Evolutionary conservation across 2,329 filamentous ascomycete genomes (phyloP).

Genomic region (Chaetomium sp.): DNA sequence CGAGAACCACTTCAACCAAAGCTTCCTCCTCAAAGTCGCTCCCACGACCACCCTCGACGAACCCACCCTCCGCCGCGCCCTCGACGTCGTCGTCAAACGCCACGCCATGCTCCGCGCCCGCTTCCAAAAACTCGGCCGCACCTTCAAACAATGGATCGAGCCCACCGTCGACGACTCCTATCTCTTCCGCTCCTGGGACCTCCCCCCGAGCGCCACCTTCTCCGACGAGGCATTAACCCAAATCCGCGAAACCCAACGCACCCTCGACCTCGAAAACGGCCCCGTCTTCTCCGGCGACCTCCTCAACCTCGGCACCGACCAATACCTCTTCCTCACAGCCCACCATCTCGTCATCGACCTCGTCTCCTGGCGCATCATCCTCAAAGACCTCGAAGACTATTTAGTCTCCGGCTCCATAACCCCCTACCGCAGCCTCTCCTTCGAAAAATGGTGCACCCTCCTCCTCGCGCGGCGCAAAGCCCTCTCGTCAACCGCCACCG

Average conservation of each 20-base stretch:
- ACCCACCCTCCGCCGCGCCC: slow-evolving; percentile 17
- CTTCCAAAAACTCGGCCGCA: slow-evolving; percentile 24
- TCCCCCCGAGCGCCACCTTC: background rate
- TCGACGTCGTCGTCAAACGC: slow-evolving; percentile 23
- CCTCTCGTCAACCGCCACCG: background rate
- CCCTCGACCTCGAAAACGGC: slow-evolving; percentile 19
- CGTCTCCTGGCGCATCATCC: slow-evolving; percentile 38
- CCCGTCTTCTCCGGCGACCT: slow-evolving; percentile 20
- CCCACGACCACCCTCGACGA: slow-evolving; percentile 17
- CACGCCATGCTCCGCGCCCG: slow-evolving; percentile 33
- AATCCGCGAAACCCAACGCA: slow-evolving; percentile 19
- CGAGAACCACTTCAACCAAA: slow-evolving; percentile 38
- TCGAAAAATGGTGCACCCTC: slow-evolving; percentile 32
- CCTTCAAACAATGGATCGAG: slow-evolving; percentile 21
- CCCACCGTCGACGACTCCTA: slow-evolving; percentile 15
- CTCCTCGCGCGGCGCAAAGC: slow-evolving; percentile 27
- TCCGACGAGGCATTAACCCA: slow-evolving; percentile 4
- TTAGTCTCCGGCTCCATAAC: slow-evolving; percentile 21
- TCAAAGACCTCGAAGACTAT: slow-evolving; percentile 35
- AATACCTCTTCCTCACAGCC: slow-evolving; percentile 26
- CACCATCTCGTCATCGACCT: slow-evolving; percentile 37
- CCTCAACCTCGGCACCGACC: slow-evolving; percentile 16
- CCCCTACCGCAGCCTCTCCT: slow-evolving; percentile 22
- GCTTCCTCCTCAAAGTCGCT: slow-evolving; percentile 31
- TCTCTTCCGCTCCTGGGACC: slow-evolving; percentile 8